Conservation (phyloP, 768 basidiomycete genomes). For the Leucocoprinus birnbaumii region DNA sequence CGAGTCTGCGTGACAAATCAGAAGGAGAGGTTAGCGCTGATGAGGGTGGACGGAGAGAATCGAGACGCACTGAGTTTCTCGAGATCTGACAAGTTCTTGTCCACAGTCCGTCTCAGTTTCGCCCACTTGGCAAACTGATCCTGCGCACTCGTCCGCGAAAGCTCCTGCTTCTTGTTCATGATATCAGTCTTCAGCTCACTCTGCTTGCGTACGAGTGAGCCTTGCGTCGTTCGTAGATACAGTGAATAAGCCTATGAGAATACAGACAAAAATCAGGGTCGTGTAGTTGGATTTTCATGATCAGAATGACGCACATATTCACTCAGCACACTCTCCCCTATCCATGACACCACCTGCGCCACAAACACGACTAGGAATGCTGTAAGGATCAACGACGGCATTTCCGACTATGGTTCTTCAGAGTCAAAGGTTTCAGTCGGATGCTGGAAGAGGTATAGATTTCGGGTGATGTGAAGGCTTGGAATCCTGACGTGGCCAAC, state of each 20-base stretch:
- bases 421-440: neutral
- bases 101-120: constrained; percentile 83
- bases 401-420: constrained; percentile 21
- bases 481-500: constrained; percentile 3
- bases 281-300: neutral
- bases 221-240: constrained; percentile 66
- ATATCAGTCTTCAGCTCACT: constrained; percentile 77
- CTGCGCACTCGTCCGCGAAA: constrained; percentile 88
- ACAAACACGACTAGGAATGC: constrained; percentile 82
- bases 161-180: constrained; percentile 77
- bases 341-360: constrained; percentile 84
- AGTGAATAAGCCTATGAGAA: constrained; percentile 61
- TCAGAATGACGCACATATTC: constrained; percentile 60
- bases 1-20: constrained; percentile 70
- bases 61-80: constrained; percentile 82
- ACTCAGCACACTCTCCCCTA: constrained; percentile 81
- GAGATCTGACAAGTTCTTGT: constrained; percentile 88
- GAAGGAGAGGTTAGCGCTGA: neutral
- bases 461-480: neutral
- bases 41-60: neutral
- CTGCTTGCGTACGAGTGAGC: constrained; percentile 54
- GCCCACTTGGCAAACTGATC: constrained; percentile 99
- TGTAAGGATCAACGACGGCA: constrained; percentile 72
- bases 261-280: too few species aligned
- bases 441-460: neutral